Conservation (phyloP, 306 rosid species). For the Vigna angularis region DNA sequence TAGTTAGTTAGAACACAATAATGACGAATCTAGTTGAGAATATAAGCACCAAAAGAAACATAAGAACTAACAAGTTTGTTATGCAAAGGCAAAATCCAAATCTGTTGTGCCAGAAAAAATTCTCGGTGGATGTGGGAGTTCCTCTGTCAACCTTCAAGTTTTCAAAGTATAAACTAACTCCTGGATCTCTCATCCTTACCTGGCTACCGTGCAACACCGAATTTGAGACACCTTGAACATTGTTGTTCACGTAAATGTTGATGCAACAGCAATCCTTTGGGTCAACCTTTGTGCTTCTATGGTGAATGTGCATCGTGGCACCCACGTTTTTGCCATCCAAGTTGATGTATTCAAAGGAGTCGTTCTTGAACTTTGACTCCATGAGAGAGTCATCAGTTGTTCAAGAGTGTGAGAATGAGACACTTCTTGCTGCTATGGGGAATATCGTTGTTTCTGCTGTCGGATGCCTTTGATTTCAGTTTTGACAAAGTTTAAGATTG, state of each 20-base stretch:
- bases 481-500: constrained; percentile 18
- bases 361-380: constrained; percentile 46
- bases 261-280: constrained; percentile 52
- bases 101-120: not conserved
- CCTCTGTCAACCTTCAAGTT: constrained; percentile 42
- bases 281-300: constrained; percentile 47
- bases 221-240: constrained; percentile 56
- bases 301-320: constrained; percentile 52
- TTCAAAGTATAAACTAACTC: constrained; percentile 48
- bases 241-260: constrained; percentile 59
- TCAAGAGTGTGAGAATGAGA: not conserved
- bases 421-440: not conserved
- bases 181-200: constrained; percentile 55
- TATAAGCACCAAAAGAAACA: constrained; percentile 38
- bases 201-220: constrained; percentile 53
- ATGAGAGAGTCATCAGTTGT: constrained; percentile 1
- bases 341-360: constrained; percentile 52
- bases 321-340: constrained; percentile 54
- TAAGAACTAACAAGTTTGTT: constrained; percentile 32
- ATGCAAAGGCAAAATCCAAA: constrained; percentile 39
- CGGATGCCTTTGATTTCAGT: constrained; percentile 12
- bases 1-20: constrained; percentile 15
- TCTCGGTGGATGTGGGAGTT: constrained; percentile 13
- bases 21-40: constrained; percentile 47
- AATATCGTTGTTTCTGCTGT: constrained; percentile 5